phyloP scores from a whole-genome alignment of 176 grass and related monocot species.

The Phoenix dactylifera region DNA sequence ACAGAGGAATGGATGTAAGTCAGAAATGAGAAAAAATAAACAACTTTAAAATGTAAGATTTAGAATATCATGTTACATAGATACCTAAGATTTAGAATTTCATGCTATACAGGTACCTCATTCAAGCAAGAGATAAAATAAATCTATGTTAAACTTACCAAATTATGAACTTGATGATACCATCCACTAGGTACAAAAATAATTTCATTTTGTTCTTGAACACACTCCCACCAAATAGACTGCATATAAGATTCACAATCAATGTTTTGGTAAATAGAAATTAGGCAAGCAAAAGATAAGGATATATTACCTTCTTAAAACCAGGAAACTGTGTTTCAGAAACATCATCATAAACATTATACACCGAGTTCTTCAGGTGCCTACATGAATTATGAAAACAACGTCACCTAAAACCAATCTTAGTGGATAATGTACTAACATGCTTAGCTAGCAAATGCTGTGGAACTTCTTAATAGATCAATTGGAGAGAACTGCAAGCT shows the following conservation, averaged over 20 bases:
- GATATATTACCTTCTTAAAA: constrained; percentile 44
- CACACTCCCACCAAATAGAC: constrained; percentile 79
- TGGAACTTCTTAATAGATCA: too few relatives aligned
- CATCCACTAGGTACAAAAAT: constrained; percentile 98
- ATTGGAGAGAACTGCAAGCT: too few relatives aligned
- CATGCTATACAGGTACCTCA: too few relatives aligned
- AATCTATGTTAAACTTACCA: constrained; percentile 34
- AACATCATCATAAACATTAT: constrained; percentile 66
- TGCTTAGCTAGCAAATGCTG: too few relatives aligned
- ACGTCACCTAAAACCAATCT: background rate
- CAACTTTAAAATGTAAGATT: background rate
- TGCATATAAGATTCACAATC: constrained; percentile 27
- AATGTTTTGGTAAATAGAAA: background rate
- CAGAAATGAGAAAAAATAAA: too few relatives aligned
- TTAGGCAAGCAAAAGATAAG: background rate
- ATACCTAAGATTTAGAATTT: too few relatives aligned
- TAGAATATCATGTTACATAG: background rate
- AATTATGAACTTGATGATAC: constrained; percentile 98
- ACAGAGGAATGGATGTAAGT: too few relatives aligned
- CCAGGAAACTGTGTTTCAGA: constrained; percentile 64
- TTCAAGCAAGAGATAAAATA: background rate
- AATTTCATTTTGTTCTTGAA: constrained; percentile 77
- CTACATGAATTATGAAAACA: constrained; percentile 33
- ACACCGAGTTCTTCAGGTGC: constrained; percentile 48
- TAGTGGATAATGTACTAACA: too few relatives aligned